Percentiles rank a stretch among this genome's conserved stretches.
phyloP scores from a whole-genome alignment of 2,329 filamentous ascomycete species.

The Metarhizium album region DNA sequence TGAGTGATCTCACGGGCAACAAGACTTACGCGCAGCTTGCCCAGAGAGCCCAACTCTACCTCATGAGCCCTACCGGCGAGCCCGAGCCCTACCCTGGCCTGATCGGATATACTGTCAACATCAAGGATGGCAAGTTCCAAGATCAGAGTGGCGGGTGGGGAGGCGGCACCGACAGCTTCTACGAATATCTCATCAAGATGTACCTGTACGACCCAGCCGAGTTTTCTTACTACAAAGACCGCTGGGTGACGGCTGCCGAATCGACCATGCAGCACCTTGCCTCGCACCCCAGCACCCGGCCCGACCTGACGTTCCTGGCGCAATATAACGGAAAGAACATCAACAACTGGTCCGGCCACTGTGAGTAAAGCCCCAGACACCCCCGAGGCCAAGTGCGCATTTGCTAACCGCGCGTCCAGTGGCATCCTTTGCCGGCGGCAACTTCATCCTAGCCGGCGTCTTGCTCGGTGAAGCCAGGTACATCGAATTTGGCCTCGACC shows the following conservation, averaged over 20 bases:
- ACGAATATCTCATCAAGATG: conserved; percentile 90
- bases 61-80: conserved; percentile 49
- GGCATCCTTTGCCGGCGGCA: conserved; percentile 77
- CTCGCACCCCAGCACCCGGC: conserved; percentile 52
- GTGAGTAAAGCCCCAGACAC: conserved; percentile 22
- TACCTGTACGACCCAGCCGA: conserved; percentile 62
- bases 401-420: conserved; percentile 31
- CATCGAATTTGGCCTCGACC: conserved; percentile 59
- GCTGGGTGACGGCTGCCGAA: conserved; percentile 66
- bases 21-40: conserved; percentile 53
- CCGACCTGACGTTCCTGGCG: conserved; percentile 63
- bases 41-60: conserved; percentile 57
- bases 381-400: too few species aligned
- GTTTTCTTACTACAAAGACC: conserved; percentile 56
- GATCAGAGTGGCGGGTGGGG: conserved; percentile 64
- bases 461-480: conserved; percentile 56
- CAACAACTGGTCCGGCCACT: conserved; percentile 37
- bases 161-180: conserved; percentile 69
- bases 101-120: conserved; percentile 55
- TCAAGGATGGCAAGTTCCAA: conserved; percentile 54
- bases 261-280: conserved; percentile 62
- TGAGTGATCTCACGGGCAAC: conserved; percentile 66
- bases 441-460: conserved; percentile 71
- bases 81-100: conserved; percentile 68
- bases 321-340: conserved; percentile 37